Evolutionary conservation across 177 flowering plant genomes (phyloP).

Genomic region (Vitis hybrid): DNA sequence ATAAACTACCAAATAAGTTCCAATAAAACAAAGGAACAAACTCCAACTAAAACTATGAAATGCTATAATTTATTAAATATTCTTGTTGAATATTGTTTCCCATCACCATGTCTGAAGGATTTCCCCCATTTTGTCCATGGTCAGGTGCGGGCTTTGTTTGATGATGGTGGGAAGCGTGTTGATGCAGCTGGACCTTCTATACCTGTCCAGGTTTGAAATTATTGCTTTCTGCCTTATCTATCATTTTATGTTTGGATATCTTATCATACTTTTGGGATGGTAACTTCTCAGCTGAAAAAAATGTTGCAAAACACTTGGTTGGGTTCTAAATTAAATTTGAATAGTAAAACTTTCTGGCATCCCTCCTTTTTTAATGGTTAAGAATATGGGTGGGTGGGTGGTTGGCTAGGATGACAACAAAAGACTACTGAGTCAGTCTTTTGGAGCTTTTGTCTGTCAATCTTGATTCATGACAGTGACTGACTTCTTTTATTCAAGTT

Average conservation of each 20-base stretch:
- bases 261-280: background rate
- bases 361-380: no score
- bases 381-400: no score
- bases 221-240: background rate
- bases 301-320: background rate
- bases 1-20: no score
- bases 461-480: no score
- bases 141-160: constrained; percentile 93
- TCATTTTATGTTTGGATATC: background rate
- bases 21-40: no score
- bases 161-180: constrained; percentile 76
- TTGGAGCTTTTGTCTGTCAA: background rate
- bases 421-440: background rate
- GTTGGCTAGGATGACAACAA: no score
- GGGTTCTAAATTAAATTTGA: background rate
- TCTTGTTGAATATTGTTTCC: no score
- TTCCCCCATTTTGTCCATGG: constrained; percentile 15
- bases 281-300: background rate
- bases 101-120: background rate
- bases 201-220: constrained; percentile 75
- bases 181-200: constrained; percentile 89
- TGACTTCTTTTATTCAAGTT: no score
- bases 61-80: no score
- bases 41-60: no score
- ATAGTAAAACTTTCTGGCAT: background rate